phyloP scores from a whole-genome alignment of 352 stramenopile species.

The Globisporangium takayamanum region DNA sequence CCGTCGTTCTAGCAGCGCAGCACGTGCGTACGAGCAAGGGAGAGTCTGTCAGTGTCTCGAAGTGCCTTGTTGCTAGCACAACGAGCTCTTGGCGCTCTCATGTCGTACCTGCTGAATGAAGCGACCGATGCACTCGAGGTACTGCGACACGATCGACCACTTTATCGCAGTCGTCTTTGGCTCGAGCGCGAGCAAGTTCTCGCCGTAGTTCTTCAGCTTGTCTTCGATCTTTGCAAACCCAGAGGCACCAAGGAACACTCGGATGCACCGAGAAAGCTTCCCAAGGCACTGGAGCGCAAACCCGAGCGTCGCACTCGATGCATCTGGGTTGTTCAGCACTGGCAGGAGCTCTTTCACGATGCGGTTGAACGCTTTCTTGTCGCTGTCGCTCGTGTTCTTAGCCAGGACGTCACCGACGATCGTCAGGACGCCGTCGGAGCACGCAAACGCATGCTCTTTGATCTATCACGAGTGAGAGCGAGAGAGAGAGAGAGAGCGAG shows the following conservation, averaged over 20 bases:
- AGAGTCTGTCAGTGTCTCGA: neutral
- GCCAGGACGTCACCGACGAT: conserved; percentile 33
- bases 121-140: conserved; percentile 44
- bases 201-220: conserved; percentile 57
- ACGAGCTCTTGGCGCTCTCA: neutral
- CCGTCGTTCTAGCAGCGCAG: conserved; percentile 14
- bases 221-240: conserved; percentile 63
- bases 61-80: neutral
- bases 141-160: conserved; percentile 53
- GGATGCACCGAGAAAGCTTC: conserved; percentile 35
- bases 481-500: neutral
- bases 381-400: conserved; percentile 31
- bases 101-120: conserved; percentile 49
- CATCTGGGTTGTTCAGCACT: conserved; percentile 40
- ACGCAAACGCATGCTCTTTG: conserved; percentile 56
- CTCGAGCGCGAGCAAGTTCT: conserved; percentile 57
- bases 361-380: conserved; percentile 65
- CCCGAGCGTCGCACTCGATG: conserved; percentile 24
- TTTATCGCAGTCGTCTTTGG: conserved; percentile 39
- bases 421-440: conserved; percentile 38
- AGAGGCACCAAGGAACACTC: conserved; percentile 41
- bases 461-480: conserved; percentile 28
- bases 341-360: conserved; percentile 70
- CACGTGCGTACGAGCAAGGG: too few species aligned
- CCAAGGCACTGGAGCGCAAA: conserved; percentile 58